Base-by-base conservation (phyloP, 495 filamentous ascomycete species). In the Podospora pseudopauciseta region DNA sequence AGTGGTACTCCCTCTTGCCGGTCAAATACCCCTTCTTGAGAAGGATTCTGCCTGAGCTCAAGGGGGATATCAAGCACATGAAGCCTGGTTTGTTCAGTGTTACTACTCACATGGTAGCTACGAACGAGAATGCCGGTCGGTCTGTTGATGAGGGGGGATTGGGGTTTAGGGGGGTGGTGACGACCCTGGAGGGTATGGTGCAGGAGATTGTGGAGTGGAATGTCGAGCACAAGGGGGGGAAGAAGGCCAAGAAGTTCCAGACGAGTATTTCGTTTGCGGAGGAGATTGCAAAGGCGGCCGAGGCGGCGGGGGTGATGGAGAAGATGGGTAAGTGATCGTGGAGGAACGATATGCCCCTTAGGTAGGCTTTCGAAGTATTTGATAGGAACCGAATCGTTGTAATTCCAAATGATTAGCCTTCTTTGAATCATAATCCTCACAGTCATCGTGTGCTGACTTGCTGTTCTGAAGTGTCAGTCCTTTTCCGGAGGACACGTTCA, bases 161-260 rank as follows among this genome's bases (percentile, higher is more conserved):
- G 27, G 86, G 84, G 5, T 87, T 86, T 71, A 64, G 70, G 0
- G 77, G 83, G 1, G 79, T 85, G 0, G 44, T 87, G 23, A 85
- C 80, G 0, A 87, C 84, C 7, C 68, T 87, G 9, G 81, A 87
- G 5, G 86, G 85, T 4, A 83, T 88, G 82, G 77, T 77, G 61
- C 80, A 82, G 70, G 78, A 88, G 68, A 64, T 88, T 16, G 69
- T 84, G 4, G 81, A 86, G 62, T 87, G 85, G 83, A 86, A 86
- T 73, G 66, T 65, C 1, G 78, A 79, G 32, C 81, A 82, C 39
- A 39, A 61, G 15, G 63, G 13, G 0, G 56, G 13, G 4, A 70
- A 62, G 0, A 28, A 11, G 4, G 54, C 20, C 1, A 78, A 75
- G 63, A 65, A 68, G 18, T 83, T 78, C 60, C 78, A 75, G 65